These are phyloP conservation scores for Chrysophaeum taylorii DNA, from an alignment of 352 stramenopile genomes.

Conservation along the genomic window DNA sequence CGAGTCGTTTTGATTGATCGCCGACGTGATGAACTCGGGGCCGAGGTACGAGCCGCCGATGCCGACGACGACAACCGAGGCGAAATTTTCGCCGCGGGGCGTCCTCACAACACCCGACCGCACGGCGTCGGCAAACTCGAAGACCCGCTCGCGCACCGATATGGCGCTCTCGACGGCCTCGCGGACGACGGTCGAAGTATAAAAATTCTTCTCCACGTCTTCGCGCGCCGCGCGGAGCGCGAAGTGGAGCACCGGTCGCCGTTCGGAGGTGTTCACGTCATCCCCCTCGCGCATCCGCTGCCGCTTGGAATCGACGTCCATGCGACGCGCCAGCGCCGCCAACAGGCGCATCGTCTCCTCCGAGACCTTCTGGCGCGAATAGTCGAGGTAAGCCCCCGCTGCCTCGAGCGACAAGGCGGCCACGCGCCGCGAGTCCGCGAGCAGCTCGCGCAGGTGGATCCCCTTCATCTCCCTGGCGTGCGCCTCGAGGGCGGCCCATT, in stretches of 20 bases:
- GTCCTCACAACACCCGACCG: conserved; percentile 64
- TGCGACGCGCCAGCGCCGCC: conserved; percentile 73
- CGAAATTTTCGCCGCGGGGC: conserved; percentile 83
- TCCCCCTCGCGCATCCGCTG: conserved; percentile 77
- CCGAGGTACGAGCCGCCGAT: conserved; percentile 95
- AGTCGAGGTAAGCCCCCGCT: conserved; percentile 72
- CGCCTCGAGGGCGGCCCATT: conserved; percentile 58
- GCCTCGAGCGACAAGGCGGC: conserved; percentile 53
- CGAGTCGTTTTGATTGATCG: neutral
- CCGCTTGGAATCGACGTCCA: conserved; percentile 68
- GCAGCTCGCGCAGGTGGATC: conserved; percentile 74
- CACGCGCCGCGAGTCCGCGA: conserved; percentile 71
- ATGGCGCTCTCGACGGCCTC: conserved; percentile 87
- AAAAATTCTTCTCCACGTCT: conserved; percentile 65
- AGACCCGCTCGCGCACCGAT: conserved; percentile 83
- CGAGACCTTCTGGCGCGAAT: conserved; percentile 79
- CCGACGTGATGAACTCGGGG: conserved; percentile 57
- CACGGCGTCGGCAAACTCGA: conserved; percentile 75
- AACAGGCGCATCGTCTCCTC: conserved; percentile 68
- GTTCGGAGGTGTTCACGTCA: conserved; percentile 93
- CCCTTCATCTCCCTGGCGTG: conserved; percentile 63
- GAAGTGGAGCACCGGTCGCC: conserved; percentile 91
- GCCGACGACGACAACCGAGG: conserved; percentile 92
- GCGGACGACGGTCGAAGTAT: too few relatives aligned
- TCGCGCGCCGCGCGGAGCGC: conserved; percentile 63